Base-by-base conservation (phyloP, 805 yeast species). In the Brettanomyces sp. region DNA sequence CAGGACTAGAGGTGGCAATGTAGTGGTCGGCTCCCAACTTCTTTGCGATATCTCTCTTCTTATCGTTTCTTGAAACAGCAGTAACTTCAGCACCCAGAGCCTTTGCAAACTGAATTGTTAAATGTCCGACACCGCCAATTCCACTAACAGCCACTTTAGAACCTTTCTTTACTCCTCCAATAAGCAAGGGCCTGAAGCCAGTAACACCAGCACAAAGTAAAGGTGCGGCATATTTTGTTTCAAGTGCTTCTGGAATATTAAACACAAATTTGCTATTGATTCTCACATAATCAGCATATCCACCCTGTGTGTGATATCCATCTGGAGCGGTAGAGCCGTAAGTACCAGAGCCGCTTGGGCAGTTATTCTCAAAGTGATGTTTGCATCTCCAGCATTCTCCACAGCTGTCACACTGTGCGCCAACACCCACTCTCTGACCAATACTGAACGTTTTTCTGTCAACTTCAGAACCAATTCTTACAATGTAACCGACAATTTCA, bases 41-140 rank as follows among this genome's bases (percentile, higher is more conserved):
- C 24, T 60, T 7, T 14, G 82, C 75, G 47, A 74, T 72, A 39
- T 66, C 73, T 55, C 66, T 72, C 64, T 78, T 78, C 36, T 71
- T 54, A 13, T 61, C 55, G 18, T 71, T 60, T 62, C 83, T 67
- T 18, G 82, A 77, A 55, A 78, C 68, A 4, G 79, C 82, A 43
- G 71, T 67, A 25, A 78, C 82, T 49, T 76, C 72, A 30, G 81
- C 80, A 45, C 82, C 83, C 57, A 79, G 57, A 5, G 82, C 82
- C 51, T 74, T 72, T 36, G 82, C 79, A 48, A 78, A 72, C 56
- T 66, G 60, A 39, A 69, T 56, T n/a, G 73, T 70, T 66, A 69
- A 62, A 53, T 69, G 73, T 21, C 75, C 75, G 55, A 70, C 64
- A 25, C 75, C 75, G 49, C 75, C 75, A 47, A 70, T 63, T 48